Percentiles rank a stretch among this genome's conserved stretches.
phyloP scores from a whole-genome alignment of 495 filamentous ascomycete species.

The Neurospora hispaniola region DNA sequence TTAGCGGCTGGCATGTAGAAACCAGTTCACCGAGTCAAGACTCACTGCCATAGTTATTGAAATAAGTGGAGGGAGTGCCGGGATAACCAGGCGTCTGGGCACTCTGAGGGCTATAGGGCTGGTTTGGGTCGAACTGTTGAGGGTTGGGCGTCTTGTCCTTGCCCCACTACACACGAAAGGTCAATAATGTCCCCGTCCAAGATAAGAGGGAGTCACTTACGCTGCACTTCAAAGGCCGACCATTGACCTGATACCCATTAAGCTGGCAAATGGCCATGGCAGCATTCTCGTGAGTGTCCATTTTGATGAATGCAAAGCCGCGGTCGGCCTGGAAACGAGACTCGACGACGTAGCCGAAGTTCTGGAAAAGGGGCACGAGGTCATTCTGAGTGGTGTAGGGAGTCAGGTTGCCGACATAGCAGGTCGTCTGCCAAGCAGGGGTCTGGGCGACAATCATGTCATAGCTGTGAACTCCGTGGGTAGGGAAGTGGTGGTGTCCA shows the following conservation, averaged over 20 bases:
- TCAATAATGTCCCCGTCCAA: conserved; percentile 16
- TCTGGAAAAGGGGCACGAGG: conserved; percentile 91
- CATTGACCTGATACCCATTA: conserved; percentile 95
- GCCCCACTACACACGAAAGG: conserved; percentile 61
- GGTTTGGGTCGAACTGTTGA: conserved; percentile 64
- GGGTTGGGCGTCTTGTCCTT: conserved; percentile 93
- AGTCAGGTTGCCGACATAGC: conserved; percentile 96
- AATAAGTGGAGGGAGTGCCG: conserved; percentile 71
- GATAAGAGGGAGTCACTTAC: conserved; percentile 32
- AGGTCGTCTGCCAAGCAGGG: conserved; percentile 97
- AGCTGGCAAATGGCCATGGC: conserved; percentile 98
- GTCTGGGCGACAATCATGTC: conserved; percentile 97
- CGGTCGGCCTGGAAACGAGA: conserved; percentile 97
- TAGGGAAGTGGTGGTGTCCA: conserved; percentile 96
- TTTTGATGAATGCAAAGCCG: conserved; percentile 98
- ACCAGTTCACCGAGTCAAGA: conserved; percentile 27
- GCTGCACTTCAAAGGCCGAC: conserved; percentile 95
- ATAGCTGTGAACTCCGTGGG: conserved; percentile 91
- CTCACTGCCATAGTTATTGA: conserved; percentile 81
- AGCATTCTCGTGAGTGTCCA: conserved; percentile 97
- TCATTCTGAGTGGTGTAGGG: conserved; percentile 97
- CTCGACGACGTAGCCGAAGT: conserved; percentile 95
- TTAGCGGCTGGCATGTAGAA: conserved; percentile 15
- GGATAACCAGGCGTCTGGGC: conserved; percentile 48
- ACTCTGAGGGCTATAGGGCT: conserved; percentile 59